Evolutionary conservation across 192 early-diverging fungal genomes (phyloP), one percentile per base, ranked within the genome.

Genomic region (Backusella tuberculispora): DNA sequence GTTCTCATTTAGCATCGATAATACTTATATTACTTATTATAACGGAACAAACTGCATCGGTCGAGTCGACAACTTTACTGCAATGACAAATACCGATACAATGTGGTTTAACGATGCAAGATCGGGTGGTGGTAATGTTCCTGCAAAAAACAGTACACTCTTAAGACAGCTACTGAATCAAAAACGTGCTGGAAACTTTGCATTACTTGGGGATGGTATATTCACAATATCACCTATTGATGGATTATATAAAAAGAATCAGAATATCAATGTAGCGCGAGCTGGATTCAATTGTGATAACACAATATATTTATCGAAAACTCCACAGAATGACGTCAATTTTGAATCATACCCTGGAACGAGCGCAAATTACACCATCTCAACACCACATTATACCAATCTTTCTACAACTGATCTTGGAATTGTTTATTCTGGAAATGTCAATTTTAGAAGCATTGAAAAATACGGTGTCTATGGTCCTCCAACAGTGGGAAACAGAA

Each of bases 1-100:
- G 21, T 60, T 60, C 53, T 60, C 53, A 3, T 19, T 60, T 60
- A 60, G 53, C 4, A 60, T 60, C 53, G 21, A 60, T n/a, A 60
- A 26, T 26, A 10, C 53, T 4, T 13, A 60, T 9, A 60, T 60
- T 2, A 60, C 53, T 9, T 26, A 10, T 5, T 60, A 60, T 12
- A 60, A 60, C 13, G 53, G 21, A 60, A 60, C 53, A 13, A n/a
- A 60, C 12, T 60, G 53, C 9, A 24, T 60, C 21, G 53, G 53
- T 3, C 53, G 53, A 5, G 53, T 60, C 21, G 24, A 60, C 3
- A 60, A 60, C 24, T 24, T 60, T 5, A 60, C 53, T 21, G 17
- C 21, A 10, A 60, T 60, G 53, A 60, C 21, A 4, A 26, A 10
- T 34, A 1, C 0, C 29, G 2, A 34, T 60, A 19, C 53, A 60